Percentiles rank a stretch among this genome's conserved stretches.
These are phyloP conservation scores for Exophiala aquamarina DNA, from an alignment of 2,329 filamentous ascomycete genomes.

Conservation along the genomic window DNA sequence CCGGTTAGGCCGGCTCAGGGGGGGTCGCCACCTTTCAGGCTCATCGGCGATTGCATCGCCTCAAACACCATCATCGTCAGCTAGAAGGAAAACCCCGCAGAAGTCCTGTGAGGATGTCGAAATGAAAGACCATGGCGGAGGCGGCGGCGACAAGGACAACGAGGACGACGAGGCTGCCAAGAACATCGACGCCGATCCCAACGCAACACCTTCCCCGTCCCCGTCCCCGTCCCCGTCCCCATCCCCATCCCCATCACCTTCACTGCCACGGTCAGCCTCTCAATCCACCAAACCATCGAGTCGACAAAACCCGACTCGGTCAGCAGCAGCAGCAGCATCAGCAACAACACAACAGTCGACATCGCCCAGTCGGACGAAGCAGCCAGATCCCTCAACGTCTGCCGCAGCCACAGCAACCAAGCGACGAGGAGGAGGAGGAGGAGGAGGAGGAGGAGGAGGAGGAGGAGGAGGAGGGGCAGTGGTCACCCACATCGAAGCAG, in stretches of 20 bases:
- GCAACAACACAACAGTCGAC: not conserved
- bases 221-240: constrained; percentile 15
- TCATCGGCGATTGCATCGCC: not conserved
- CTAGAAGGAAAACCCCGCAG: constrained; percentile 7
- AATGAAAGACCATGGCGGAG: constrained; percentile 1
- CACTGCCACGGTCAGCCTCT: constrained; percentile 2
- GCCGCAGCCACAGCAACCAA: not conserved
- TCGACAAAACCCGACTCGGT: no score
- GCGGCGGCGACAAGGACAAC: constrained; percentile 1
- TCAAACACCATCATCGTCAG: constrained; percentile 1
- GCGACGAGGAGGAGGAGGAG: not conserved
- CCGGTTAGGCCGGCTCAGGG: constrained; percentile 38
- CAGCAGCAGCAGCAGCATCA: no score
- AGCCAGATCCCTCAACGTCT: not conserved
- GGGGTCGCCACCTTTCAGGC: not conserved
- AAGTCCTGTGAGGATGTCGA: not conserved
- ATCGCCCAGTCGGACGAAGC: not conserved
- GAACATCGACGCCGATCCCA: constrained; percentile 5
- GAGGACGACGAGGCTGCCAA: not conserved
- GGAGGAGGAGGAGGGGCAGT: constrained; percentile 5
- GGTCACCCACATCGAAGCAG: constrained; percentile 3
- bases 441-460: constrained; percentile 20
- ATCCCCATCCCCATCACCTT: constrained; percentile 16
- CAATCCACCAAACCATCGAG: not conserved
- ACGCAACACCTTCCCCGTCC: constrained; percentile 4